Evolutionary conservation across 1,284 basidiomycete genomes (phyloP).

Genomic region (Lignosus rhinocerotis): DNA sequence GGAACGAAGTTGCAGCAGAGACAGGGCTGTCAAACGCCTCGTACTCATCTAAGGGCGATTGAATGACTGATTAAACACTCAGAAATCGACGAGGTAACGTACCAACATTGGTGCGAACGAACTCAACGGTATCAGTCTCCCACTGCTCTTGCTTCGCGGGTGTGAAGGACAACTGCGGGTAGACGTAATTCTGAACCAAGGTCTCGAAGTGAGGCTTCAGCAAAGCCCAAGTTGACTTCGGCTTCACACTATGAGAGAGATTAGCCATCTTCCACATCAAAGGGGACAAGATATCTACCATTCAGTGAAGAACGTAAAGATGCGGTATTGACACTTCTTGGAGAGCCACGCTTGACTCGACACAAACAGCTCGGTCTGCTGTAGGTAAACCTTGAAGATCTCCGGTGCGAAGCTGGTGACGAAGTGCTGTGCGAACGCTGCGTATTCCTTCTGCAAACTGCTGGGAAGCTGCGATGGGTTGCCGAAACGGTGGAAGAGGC

Average conservation of each 20-base stretch:
- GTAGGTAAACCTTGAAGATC: slow-evolving; percentile 78
- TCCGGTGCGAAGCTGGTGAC: slow-evolving; percentile 79
- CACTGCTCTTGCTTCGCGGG: slow-evolving; percentile 67
- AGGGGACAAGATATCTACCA: slow-evolving; percentile 53
- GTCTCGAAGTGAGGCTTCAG: slow-evolving; percentile 81
- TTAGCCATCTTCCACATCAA: slow-evolving; percentile 1
- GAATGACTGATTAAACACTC: background rate
- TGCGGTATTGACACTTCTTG: slow-evolving; percentile 78
- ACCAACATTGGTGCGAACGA: slow-evolving; percentile 73
- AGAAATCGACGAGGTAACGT: slow-evolving; percentile 25
- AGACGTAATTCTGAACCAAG: slow-evolving; percentile 76
- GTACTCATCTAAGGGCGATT: slow-evolving; percentile 62
- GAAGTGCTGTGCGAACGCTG: slow-evolving; percentile 75
- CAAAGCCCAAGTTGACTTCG: slow-evolving; percentile 82
- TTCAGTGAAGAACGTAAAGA: slow-evolving; percentile 82
- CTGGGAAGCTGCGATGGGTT: slow-evolving; percentile 83
- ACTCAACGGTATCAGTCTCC: slow-evolving; percentile 80
- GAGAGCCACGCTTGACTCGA: slow-evolving; percentile 75
- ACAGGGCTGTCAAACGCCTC: slow-evolving; percentile 76
- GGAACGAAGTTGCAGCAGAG: slow-evolving; percentile 76
- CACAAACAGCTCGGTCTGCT: slow-evolving; percentile 73
- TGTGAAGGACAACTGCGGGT: slow-evolving; percentile 84
- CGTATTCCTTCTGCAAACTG: slow-evolving; percentile 69
- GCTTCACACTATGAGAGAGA: slow-evolving; percentile 68
- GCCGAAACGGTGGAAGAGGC: slow-evolving; percentile 80